Conservation (phyloP, 495 filamentous ascomycete genomes). For the Amorphotheca resinae region DNA sequence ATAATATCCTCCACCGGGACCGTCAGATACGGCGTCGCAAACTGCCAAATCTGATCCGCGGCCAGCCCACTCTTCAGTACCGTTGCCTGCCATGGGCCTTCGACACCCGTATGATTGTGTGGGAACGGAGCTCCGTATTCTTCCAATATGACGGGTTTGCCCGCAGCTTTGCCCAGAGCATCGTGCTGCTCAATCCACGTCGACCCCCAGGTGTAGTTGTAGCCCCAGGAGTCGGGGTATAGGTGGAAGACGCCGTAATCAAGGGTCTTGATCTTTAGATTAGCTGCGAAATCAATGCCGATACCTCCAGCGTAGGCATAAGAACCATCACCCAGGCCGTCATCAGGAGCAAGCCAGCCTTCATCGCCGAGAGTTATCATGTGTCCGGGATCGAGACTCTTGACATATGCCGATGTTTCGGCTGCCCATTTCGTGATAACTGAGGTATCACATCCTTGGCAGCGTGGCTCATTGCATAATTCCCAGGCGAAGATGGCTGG, state of each 20-base stretch:
- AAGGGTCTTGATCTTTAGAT: slow-evolving; percentile 34
- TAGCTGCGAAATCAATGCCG: slow-evolving; percentile 36
- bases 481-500: slow-evolving; percentile 50
- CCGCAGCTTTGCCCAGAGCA: slow-evolving; percentile 3
- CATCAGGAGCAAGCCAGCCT: slow-evolving; percentile 24
- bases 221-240: slow-evolving; percentile 28
- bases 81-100: slow-evolving; percentile 17
- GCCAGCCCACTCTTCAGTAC: slow-evolving; percentile 19
- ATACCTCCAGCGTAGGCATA: slow-evolving; percentile 37
- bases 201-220: slow-evolving; percentile 15
- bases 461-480: slow-evolving; percentile 48
- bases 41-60: slow-evolving; percentile 25
- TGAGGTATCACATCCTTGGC: slow-evolving; percentile 36
- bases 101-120: slow-evolving; percentile 11
- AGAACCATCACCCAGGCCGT: slow-evolving; percentile 23
- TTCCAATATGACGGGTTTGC: slow-evolving; percentile 17
- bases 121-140: slow-evolving; percentile 16
- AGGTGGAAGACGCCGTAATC: slow-evolving; percentile 42
- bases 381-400: slow-evolving; percentile 40
- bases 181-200: slow-evolving; percentile 18
- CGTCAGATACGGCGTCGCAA: slow-evolving; percentile 16
- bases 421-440: slow-evolving; percentile 43
- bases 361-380: slow-evolving; percentile 47
- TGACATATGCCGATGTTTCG: slow-evolving; percentile 42
- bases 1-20: slow-evolving; percentile 7